phyloP scores from a whole-genome alignment of 192 early-diverging fungal species.

The Gaertneriomyces semiglobifer region DNA sequence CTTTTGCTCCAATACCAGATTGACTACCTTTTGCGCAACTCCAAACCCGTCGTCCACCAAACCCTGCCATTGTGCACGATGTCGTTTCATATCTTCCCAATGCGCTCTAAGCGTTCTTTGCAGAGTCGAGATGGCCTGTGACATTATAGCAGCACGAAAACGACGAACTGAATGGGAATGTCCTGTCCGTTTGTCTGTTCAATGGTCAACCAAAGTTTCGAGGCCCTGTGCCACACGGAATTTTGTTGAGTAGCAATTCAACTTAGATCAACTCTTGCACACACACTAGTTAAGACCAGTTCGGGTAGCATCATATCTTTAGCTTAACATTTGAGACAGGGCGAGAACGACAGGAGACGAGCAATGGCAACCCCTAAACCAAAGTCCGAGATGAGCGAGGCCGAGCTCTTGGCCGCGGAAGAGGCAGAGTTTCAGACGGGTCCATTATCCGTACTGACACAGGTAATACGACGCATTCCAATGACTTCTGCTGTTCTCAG shows the following conservation, averaged over 20 bases:
- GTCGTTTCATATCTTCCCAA: slow-evolving; percentile 12
- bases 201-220: no score
- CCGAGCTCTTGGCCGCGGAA: slow-evolving; percentile 85
- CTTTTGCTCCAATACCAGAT: slow-evolving; percentile 10
- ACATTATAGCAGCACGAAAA: neutral
- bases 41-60: slow-evolving; percentile 12
- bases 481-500: no score
- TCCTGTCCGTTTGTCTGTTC: no score
- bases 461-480: slow-evolving; percentile 21
- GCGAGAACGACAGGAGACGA: no score
- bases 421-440: slow-evolving; percentile 95
- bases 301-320: no score
- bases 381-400: slow-evolving; percentile 69
- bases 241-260: no score
- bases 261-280: no score
- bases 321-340: no score
- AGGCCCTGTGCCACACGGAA: no score
- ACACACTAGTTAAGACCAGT: no score
- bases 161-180: no score
- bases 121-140: neutral
- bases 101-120: slow-evolving; percentile 19
- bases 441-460: slow-evolving; percentile 88
- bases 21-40: slow-evolving; percentile 10
- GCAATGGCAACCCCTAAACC: slow-evolving; percentile 6
- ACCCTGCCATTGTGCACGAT: slow-evolving; percentile 16